Conservation (phyloP, 805 yeast species). For the Metschnikowia similis region DNA sequence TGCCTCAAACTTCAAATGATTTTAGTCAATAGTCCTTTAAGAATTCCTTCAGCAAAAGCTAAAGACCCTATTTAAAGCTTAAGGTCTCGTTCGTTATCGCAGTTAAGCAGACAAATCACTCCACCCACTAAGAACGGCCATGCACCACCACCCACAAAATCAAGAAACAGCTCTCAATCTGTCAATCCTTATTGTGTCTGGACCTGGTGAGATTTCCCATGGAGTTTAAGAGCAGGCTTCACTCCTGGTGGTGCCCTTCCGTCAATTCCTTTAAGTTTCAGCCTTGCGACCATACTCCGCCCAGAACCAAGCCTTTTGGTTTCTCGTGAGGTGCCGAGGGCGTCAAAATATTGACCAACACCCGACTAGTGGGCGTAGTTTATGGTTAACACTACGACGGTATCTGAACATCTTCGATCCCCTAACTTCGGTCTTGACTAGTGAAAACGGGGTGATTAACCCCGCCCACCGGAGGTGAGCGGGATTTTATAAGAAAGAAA, state of each 20-base stretch:
- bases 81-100: conserved; percentile 48
- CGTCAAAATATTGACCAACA: too few relatives aligned
- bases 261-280: neutral
- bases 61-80: conserved; percentile 36
- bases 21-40: conserved; percentile 30
- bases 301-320: neutral
- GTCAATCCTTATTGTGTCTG: neutral
- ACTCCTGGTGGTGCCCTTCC: conserved; percentile 1
- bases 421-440: too few relatives aligned
- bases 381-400: too few relatives aligned
- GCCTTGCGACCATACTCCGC: neutral
- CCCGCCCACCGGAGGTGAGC: too few relatives aligned
- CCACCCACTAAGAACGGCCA: conserved; percentile 25
- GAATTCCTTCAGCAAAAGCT: conserved; percentile 23
- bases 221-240: too few relatives aligned
- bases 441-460: too few relatives aligned
- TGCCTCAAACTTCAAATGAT: too few relatives aligned
- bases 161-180: conserved; percentile 20
- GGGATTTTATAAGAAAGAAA: too few relatives aligned
- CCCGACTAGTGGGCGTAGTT: too few relatives aligned
- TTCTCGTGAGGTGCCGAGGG: too few relatives aligned
- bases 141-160: too few relatives aligned
- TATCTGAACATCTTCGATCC: too few relatives aligned
- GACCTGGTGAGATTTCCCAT: conserved; percentile 1
- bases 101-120: conserved; percentile 47